A percentile compares a stretch with the other conserved stretches of the same genome.
phyloP scores from a whole-genome alignment of 2,329 filamentous ascomycete species.

The Pleurostoma richardsiae region DNA sequence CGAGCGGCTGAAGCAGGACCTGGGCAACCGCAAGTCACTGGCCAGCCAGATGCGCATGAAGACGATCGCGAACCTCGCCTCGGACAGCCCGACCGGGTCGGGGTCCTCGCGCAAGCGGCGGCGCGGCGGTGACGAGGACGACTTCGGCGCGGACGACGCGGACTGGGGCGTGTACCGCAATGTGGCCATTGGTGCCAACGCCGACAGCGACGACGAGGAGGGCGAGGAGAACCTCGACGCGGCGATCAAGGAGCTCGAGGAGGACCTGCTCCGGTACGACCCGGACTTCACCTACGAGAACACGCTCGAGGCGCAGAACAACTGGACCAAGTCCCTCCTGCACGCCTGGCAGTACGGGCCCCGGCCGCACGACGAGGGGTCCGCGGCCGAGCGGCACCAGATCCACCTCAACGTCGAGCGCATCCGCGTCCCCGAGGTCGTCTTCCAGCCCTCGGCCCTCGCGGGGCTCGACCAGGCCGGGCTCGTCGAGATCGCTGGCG shows the following conservation, averaged over 20 bases:
- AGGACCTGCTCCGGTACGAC: conserved; percentile 81
- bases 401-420: conserved; percentile 95
- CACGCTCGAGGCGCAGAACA: conserved; percentile 84
- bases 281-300: conserved; percentile 86
- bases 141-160: conserved; percentile 93
- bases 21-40: conserved; percentile 93
- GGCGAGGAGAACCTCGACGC: conserved; percentile 83
- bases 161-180: conserved; percentile 97
- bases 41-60: conserved; percentile 98
- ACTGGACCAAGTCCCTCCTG: conserved; percentile 89
- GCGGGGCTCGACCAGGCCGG: conserved; percentile 91
- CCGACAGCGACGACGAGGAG: conserved; percentile 80
- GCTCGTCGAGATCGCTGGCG: conserved; percentile 84
- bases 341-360: conserved; percentile 89
- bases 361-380: conserved; percentile 76
- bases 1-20: conserved; percentile 86
- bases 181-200: conserved; percentile 73
- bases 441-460: conserved; percentile 82
- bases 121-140: conserved; percentile 87
- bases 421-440: conserved; percentile 87
- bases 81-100: conserved; percentile 64
- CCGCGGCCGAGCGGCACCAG: conserved; percentile 76
- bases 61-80: conserved; percentile 90
- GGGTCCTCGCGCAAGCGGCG: conserved; percentile 65
- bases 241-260: conserved; percentile 71